Evolutionary conservation across 2,329 filamentous ascomycete genomes (phyloP).

Genomic region (Pestalotiopsis sp.): DNA sequence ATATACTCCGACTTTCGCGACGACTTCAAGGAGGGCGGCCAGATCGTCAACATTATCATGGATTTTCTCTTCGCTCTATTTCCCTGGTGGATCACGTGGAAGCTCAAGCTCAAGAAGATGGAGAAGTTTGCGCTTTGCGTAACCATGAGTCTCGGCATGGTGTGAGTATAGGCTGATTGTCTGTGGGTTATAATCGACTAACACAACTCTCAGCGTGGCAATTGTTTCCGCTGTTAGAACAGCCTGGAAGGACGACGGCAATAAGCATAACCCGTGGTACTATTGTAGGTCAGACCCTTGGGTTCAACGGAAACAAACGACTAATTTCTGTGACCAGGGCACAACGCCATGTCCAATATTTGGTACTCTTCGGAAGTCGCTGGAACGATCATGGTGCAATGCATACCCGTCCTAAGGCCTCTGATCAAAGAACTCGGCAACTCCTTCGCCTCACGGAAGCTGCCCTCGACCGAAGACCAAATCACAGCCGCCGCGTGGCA

Average conservation of each 20-base stretch:
- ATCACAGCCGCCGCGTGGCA: neutral
- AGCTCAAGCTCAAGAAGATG: conserved; percentile 44
- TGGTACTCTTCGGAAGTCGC: conserved; percentile 6
- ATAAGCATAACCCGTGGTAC: conserved; percentile 46
- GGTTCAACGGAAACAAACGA: neutral
- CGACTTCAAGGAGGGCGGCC: conserved; percentile 13
- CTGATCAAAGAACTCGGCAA: neutral
- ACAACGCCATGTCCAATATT: conserved; percentile 3
- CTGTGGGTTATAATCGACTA: neutral
- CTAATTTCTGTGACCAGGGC: neutral
- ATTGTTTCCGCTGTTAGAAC: conserved; percentile 48
- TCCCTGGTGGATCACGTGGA: conserved; percentile 51
- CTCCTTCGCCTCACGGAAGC: neutral
- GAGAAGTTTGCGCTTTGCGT: conserved; percentile 52
- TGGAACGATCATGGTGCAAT: conserved; percentile 7
- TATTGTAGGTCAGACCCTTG: conserved; percentile 28
- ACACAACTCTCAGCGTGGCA: conserved; percentile 17
- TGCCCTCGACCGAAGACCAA: neutral
- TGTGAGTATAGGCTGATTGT: conserved; percentile 22
- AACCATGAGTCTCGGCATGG: conserved; percentile 52
- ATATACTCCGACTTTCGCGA: conserved; percentile 13
- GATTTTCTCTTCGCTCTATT: conserved; percentile 52
- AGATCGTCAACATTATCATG: conserved; percentile 52
- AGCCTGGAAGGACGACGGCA: conserved; percentile 47
- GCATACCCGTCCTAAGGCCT: neutral